These are phyloP conservation scores for Meripilus lineatus DNA, from an alignment of 1,284 basidiomycete genomes.

Conservation along the genomic window DNA sequence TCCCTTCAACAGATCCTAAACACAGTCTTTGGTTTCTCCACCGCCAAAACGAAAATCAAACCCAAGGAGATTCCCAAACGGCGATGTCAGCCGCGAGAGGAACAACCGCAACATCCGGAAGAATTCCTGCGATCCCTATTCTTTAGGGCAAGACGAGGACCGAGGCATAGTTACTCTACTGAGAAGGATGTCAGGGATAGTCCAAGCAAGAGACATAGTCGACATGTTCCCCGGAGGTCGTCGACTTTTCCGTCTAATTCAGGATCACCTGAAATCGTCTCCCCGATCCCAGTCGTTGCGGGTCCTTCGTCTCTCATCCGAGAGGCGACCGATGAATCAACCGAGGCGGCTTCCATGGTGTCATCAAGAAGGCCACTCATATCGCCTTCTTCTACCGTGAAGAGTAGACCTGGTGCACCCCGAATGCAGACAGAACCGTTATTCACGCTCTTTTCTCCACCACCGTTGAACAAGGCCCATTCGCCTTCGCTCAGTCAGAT, in stretches of 20 bases:
- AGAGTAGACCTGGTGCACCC: constrained; percentile 17
- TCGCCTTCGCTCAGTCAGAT: constrained; percentile 3
- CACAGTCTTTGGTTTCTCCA: constrained; percentile 51
- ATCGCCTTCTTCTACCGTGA: constrained; percentile 21
- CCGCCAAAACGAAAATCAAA: constrained; percentile 51
- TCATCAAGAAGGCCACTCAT: constrained; percentile 23
- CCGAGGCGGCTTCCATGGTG: constrained; percentile 22
- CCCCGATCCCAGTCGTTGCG: constrained; percentile 8
- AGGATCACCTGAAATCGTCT: background rate
- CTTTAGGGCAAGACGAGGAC: constrained; percentile 24
- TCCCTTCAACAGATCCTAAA: constrained; percentile 58
- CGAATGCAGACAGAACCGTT: constrained; percentile 22
- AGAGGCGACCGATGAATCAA: constrained; percentile 17
- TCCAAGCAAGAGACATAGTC: constrained; percentile 9
- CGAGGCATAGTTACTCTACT: constrained; percentile 12
- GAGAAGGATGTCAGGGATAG: constrained; percentile 12
- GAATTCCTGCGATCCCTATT: constrained; percentile 55
- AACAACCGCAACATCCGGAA: constrained; percentile 19
- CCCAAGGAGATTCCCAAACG: too few relatives aligned
- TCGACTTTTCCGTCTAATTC: constrained; percentile 17
- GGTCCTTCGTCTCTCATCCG: constrained; percentile 11
- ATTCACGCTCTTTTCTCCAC: constrained; percentile 13
- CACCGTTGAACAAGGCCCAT: background rate
- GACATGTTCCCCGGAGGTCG: constrained; percentile 16
- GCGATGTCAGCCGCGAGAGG: too few relatives aligned